A percentile compares a stretch with the other conserved stretches of the same genome.
These are phyloP conservation scores for Nigrospora sphaerica DNA, from an alignment of 2,329 filamentous ascomycete species.

Conservation along the genomic window DNA sequence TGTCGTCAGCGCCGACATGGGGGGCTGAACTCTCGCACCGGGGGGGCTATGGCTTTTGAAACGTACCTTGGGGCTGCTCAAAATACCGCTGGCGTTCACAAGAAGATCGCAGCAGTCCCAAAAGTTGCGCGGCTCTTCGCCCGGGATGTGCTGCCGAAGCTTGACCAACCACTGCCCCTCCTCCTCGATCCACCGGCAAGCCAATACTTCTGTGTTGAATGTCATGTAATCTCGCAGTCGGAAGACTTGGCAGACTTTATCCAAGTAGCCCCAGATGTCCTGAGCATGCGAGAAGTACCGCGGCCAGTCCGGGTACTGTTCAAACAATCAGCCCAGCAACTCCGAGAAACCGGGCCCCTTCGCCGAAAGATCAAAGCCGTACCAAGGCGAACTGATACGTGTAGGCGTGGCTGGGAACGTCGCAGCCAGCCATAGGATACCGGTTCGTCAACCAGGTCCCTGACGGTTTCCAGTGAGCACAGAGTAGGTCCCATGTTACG, in stretches of 20 bases:
- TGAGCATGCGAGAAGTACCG: background rate
- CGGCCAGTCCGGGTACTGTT: background rate
- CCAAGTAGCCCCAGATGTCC: background rate
- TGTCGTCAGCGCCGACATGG: too few species aligned
- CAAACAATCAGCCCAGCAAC: background rate
- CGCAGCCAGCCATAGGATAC: constrained; percentile 4
- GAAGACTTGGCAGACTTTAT: background rate
- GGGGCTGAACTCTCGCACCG: too few species aligned
- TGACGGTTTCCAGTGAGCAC: too few species aligned
- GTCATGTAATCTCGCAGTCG: constrained; percentile 17
- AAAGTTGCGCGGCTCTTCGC: background rate
- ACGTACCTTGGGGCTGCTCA: constrained; percentile 29
- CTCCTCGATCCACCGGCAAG: constrained; percentile 12
- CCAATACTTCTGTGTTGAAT: constrained; percentile 10
- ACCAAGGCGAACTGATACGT: background rate
- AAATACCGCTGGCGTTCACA: constrained; percentile 39
- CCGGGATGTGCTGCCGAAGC: background rate
- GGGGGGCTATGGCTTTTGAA: too few species aligned
- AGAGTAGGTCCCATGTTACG: too few species aligned
- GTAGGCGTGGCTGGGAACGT: background rate
- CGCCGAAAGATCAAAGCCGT: background rate
- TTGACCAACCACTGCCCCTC: constrained; percentile 5
- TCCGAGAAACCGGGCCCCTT: background rate
- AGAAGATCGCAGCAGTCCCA: constrained; percentile 37
- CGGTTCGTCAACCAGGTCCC: too few species aligned